phyloP scores from a whole-genome alignment of 2,329 filamentous ascomycete genomes.

The Myriosclerotinia scirpicola region DNA sequence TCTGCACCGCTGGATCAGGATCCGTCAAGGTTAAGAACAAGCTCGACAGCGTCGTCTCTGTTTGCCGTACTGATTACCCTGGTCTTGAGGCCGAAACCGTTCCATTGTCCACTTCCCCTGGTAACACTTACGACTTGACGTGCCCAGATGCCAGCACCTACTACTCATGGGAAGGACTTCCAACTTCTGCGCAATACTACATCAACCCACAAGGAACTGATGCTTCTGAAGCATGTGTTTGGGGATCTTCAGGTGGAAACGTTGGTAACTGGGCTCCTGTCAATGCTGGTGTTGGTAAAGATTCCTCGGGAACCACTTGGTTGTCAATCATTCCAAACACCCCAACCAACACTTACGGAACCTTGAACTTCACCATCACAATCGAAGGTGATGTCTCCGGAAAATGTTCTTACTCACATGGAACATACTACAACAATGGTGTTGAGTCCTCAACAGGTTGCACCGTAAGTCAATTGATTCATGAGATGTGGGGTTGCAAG shows the following conservation, averaged over 20 bases:
- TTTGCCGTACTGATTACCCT: slow-evolving; percentile 97
- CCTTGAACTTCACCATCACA: slow-evolving; percentile 76
- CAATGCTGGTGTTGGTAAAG: slow-evolving; percentile 79
- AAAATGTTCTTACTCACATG: slow-evolving; percentile 36
- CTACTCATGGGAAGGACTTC: slow-evolving; percentile 72
- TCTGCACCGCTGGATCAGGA: slow-evolving; percentile 71
- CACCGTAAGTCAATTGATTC: slow-evolving; percentile 38
- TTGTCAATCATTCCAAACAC: slow-evolving; percentile 82
- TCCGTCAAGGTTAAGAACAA: slow-evolving; percentile 76
- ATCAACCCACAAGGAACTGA: slow-evolving; percentile 78
- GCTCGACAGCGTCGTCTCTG: slow-evolving; percentile 62
- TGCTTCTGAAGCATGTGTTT: slow-evolving; percentile 70
- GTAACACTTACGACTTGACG: slow-evolving; percentile 62
- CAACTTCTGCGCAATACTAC: slow-evolving; percentile 94
- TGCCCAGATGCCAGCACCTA: slow-evolving; percentile 70
- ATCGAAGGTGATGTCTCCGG: slow-evolving; percentile 58
- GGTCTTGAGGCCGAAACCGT: slow-evolving; percentile 87
- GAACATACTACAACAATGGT: slow-evolving; percentile 38
- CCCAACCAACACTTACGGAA: slow-evolving; percentile 64
- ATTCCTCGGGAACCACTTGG: slow-evolving; percentile 64
- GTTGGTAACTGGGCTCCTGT: slow-evolving; percentile 84
- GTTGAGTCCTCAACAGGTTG: slow-evolving; percentile 37
- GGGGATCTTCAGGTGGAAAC: slow-evolving; percentile 61
- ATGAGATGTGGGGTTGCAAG: neutral
- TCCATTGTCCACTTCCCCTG: slow-evolving; percentile 64